Conservation (phyloP, 2,329 filamentous ascomycete species). For the Aureobasidium sp. region DNA sequence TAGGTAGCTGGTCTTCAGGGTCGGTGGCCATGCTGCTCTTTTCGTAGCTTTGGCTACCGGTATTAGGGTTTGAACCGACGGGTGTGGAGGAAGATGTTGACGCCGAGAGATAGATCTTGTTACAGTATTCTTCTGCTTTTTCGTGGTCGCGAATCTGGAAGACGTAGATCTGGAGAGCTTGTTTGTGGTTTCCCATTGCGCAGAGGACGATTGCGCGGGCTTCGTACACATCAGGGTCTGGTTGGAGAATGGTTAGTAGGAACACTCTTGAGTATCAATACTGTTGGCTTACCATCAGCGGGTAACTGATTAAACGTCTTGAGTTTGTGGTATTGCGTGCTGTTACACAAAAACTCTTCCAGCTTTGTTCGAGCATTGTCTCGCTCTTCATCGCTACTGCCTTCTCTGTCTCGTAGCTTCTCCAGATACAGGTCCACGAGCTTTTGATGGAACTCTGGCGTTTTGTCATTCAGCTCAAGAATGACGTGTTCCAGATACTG, state of each 20-base stretch:
- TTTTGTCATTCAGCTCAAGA: slow-evolving; percentile 61
- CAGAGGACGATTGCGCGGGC: slow-evolving; percentile 82
- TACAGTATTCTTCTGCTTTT: slow-evolving; percentile 98
- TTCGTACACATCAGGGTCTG: slow-evolving; percentile 80
- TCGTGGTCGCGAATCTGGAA: slow-evolving; percentile 80
- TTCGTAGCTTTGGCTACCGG: slow-evolving; percentile 12
- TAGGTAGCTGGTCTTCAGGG: slow-evolving; percentile 48
- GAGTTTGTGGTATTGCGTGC: slow-evolving; percentile 61
- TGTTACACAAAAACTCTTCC: slow-evolving; percentile 65
- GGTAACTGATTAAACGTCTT: slow-evolving; percentile 67
- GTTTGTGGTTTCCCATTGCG: slow-evolving; percentile 91
- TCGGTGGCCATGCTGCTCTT: slow-evolving; percentile 32
- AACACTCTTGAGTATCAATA: too few species aligned
- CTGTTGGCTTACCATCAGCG: slow-evolving; percentile 54
- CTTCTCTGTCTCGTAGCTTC: slow-evolving; percentile 33
- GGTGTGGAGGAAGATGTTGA: neutral
- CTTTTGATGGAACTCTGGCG: slow-evolving; percentile 77
- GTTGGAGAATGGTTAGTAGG: neutral
- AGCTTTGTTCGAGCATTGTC: slow-evolving; percentile 44
- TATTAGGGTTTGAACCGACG: slow-evolving; percentile 2
- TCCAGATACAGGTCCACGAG: slow-evolving; percentile 65
- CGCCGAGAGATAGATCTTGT: slow-evolving; percentile 58
- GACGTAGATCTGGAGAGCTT: slow-evolving; percentile 94
- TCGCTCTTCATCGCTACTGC: slow-evolving; percentile 27
- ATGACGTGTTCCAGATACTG: slow-evolving; percentile 88